A percentile compares a stretch with the other conserved stretches of the same genome.
Evolutionary conservation across 2,329 filamentous ascomycete species (phyloP).

Genomic region (Penicillium sp.): DNA sequence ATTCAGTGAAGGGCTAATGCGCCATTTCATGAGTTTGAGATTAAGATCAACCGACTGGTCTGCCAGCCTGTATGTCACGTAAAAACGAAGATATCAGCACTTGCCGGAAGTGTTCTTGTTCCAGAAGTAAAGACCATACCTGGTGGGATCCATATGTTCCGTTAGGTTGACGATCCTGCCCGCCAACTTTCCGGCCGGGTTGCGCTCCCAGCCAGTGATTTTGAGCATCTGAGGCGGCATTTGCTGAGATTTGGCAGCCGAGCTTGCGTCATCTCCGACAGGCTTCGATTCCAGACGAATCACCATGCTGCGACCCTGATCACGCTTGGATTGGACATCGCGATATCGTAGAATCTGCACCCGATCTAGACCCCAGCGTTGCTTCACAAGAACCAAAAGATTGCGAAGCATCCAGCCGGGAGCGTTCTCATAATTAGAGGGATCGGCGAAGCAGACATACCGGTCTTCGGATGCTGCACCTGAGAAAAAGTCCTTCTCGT

Average conservation of each 20-base stretch:
- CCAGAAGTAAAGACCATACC: conserved; percentile 41
- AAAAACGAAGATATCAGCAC: conserved; percentile 10
- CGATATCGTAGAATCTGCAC: conserved; percentile 90
- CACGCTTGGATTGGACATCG: conserved; percentile 76
- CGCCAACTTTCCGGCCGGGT: conserved; percentile 75
- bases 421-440: conserved; percentile 84
- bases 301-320: conserved; percentile 81
- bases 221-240: conserved; percentile 70
- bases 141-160: conserved; percentile 89
- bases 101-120: background rate
- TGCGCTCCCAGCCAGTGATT: conserved; percentile 93
- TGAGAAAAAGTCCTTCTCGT: conserved; percentile 87
- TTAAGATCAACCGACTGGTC: conserved; percentile 97
- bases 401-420: conserved; percentile 95
- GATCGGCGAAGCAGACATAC: conserved; percentile 87
- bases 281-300: conserved; percentile 62
- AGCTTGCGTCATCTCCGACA: conserved; percentile 12
- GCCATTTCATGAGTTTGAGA: conserved; percentile 98
- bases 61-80: conserved; percentile 62
- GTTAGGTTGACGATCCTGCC: conserved; percentile 81
- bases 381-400: conserved; percentile 80
- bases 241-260: conserved; percentile 39
- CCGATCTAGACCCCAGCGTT: conserved; percentile 76
- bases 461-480: conserved; percentile 72
- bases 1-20: conserved; percentile 85